Evolutionary conservation across 306 rosid genomes (phyloP), one percentile per base, ranked within the genome.

Genomic region (Gastrolobium villosum): DNA sequence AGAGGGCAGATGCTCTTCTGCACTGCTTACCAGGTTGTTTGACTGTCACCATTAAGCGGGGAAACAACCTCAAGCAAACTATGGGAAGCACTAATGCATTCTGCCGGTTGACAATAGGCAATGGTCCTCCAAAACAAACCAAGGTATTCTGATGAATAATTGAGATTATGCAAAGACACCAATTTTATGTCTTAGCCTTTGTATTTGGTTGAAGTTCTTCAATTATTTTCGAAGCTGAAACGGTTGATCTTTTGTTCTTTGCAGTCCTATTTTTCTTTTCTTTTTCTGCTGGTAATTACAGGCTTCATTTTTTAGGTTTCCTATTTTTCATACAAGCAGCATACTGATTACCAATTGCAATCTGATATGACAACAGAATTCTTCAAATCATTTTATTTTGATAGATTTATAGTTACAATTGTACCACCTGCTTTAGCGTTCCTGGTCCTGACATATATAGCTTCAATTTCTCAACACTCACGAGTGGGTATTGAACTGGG

Each of bases 1-100:
- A 95, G 83, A 91, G 96, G 88, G 99, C 98, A 41, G 98, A 95
- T 85, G 77, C 94, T 72, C 86, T 95, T 44, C 86, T 95, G 88
- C 98, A 92, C 79, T 91, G 99, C 88, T 88, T 95, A 82, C 99
- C 99, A 13, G 99, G 99, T 80, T 92, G 97, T 87, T 87, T 95
- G 90, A 95, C 99, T 53, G 99, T 95, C 70, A 88, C 92, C 71
- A 88, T 95, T 70, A 89, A 89, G 84, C 94, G 98, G 31, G 99
- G 98, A 78, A 95, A 77, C 88, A 92, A 95, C 86, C 94, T 95
- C 59, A 95, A 88, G 84, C 98, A 95, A 89, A 76, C 98, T 9
- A 90, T 92, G 98, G 99, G 97, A 84, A 86, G 97, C 81, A 95
- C 99, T 52, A 92, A 89, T 78, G 99, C 99, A 54, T 95, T 92